Base-by-base conservation (phyloP, 306 rosid genomes). In the Ormosia semicastrata region DNA sequence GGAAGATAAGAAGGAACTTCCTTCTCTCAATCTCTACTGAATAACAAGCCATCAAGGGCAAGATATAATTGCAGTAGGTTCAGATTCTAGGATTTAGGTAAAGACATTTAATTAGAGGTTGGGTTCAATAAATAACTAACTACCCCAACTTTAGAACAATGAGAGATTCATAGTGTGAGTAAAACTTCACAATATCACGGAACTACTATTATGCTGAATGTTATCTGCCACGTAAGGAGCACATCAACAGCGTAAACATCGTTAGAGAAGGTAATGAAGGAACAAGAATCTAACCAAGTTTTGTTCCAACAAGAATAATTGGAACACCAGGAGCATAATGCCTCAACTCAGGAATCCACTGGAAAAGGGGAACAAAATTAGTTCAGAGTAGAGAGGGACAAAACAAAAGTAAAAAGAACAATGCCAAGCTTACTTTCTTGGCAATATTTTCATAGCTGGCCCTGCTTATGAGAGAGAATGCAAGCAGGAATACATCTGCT, bases 251-350 rank as follows among this genome's bases (percentile, higher is more conserved):
- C 56, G 66, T 24, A 65, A 65, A 58, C 10, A 66, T 39, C 62
- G 43, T 39, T 52, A 57, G 30, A 79, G 67, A 70, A 82, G 36
- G 68, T 62, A 71, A 54, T 37, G 29, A 52, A 84, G 62, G 80
- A 50, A 77, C 41, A 71, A 87, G 91, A 88, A 60, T 87, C 92
- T 93, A 79, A 94, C 98, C 98, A 66, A 95, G 98, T 86, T 95
- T 95, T 11, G 98, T 95, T 75, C 98, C 98, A 82, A 95, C 98
- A 13, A 95, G 98, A 77, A 95, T 90, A 83, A 95, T 89, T 46
- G 98, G 98, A 83, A 95, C 94, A 59, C 98, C 98, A 41, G 98
- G 98, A 75, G 98, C 98, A 88, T 93, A 95, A 88, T 95, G 98
- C 95, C 95, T 91, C 90, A 95, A 73, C 82, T 95, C 98, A 78